A percentile compares a stretch with the other conserved stretches of the same genome.
Conservation (phyloP, 805 yeast species). For the Kluyveromyces lactis region DNA sequence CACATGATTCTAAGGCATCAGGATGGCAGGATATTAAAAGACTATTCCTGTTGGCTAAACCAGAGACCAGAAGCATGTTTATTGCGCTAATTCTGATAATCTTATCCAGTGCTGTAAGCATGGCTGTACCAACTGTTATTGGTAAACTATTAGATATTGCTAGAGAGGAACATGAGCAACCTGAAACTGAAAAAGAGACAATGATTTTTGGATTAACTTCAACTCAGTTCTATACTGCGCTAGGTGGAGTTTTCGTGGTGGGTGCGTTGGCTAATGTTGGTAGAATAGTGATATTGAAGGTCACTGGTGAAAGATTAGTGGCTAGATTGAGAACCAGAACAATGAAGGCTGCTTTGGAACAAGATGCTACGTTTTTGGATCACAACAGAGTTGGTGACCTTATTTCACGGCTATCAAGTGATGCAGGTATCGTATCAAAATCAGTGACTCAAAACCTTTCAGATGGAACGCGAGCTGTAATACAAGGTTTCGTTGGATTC, state of each 20-base stretch:
- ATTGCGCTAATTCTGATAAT: conserved; percentile 58
- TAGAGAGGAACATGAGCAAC: conserved; percentile 23
- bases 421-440: conserved; percentile 79
- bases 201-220: conserved; percentile 53
- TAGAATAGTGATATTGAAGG: conserved; percentile 63
- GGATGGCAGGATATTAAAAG: conserved; percentile 32
- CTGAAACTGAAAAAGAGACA: conserved; percentile 24
- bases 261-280: conserved; percentile 81
- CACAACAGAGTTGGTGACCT: conserved; percentile 86
- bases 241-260: conserved; percentile 53
- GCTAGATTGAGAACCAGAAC: conserved; percentile 75
- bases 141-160: conserved; percentile 82
- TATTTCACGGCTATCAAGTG: conserved; percentile 80
- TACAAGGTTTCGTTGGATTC: conserved; percentile 79
- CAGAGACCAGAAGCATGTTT: conserved; percentile 46
- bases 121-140: conserved; percentile 74
- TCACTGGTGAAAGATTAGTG: conserved; percentile 81
- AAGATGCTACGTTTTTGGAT: conserved; percentile 86
- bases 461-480: conserved; percentile 81
- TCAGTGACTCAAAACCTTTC: conserved; percentile 83
- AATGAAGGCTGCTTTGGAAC: conserved; percentile 67
- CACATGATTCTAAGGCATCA: conserved; percentile 27
- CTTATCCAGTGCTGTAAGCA: conserved; percentile 67
- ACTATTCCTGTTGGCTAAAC: conserved; percentile 46
- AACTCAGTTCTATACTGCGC: conserved; percentile 51